Percentiles rank a stretch among this genome's conserved stretches.
Conservation (phyloP, 257 asterid species). For the Misopates orontium region DNA sequence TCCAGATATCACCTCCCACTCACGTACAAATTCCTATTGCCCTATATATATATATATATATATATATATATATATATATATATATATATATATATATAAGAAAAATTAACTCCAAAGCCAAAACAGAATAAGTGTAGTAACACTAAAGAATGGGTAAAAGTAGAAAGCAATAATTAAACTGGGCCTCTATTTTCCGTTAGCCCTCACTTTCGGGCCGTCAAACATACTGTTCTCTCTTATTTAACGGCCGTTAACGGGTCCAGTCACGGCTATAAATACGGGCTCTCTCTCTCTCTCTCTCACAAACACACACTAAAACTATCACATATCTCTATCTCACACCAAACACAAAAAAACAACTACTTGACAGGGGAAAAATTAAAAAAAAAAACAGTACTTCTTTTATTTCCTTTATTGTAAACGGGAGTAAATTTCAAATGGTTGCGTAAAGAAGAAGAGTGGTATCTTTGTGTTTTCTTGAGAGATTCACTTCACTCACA, state of each 20-base stretch:
- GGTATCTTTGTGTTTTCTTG: conserved; percentile 48
- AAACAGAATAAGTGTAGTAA: conserved; percentile 25
- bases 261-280: conserved; percentile 38
- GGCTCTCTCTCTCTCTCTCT: conserved; percentile 6
- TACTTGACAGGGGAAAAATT: too few relatives aligned
- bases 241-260: too few relatives aligned
- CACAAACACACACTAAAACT: too few relatives aligned
- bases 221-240: too few relatives aligned
- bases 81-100: not conserved
- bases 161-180: conserved; percentile 25
- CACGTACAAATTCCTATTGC: not conserved
- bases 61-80: conserved; percentile 5
- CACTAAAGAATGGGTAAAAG: conserved; percentile 30
- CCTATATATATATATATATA: not conserved
- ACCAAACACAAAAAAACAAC: too few relatives aligned
- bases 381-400: too few relatives aligned
- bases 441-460: conserved; percentile 73
- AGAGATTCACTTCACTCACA: conserved; percentile 13
- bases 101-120: not conserved
- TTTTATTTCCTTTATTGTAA: too few relatives aligned
- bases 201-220: conserved; percentile 3
- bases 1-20: conserved; percentile 4
- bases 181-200: conserved; percentile 66
- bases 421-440: conserved; percentile 39
- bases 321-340: too few relatives aligned